A percentile compares a stretch with the other conserved stretches of the same genome.
These are phyloP conservation scores for Endocalyx cinctus DNA, from an alignment of 2,329 filamentous ascomycete genomes.

Conservation along the genomic window DNA sequence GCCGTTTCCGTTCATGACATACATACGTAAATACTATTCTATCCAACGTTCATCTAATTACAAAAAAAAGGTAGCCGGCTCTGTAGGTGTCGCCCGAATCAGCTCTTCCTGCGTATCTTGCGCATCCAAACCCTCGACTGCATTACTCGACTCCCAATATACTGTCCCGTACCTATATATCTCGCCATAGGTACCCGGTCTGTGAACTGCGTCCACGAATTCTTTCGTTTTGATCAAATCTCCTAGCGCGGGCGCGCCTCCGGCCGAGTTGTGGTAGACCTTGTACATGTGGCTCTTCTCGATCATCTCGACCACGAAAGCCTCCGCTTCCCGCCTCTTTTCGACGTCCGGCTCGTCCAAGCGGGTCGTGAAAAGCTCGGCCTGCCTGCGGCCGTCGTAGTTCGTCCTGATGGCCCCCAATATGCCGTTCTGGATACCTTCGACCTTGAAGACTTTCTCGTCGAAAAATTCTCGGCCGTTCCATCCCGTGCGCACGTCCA, in stretches of 20 bases:
- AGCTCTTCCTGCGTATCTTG: slow-evolving; percentile 17
- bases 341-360: slow-evolving; percentile 26
- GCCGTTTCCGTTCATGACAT: too few species aligned
- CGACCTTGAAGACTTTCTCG: slow-evolving; percentile 27
- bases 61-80: too few species aligned
- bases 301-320: slow-evolving; percentile 28
- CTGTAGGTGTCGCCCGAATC: slow-evolving; percentile 19
- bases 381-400: slow-evolving; percentile 23
- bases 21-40: too few species aligned
- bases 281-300: slow-evolving; percentile 33
- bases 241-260: slow-evolving; percentile 24
- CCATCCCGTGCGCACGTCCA: slow-evolving; percentile 25
- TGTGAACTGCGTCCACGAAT: slow-evolving; percentile 23
- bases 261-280: slow-evolving; percentile 31
- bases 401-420: slow-evolving; percentile 27
- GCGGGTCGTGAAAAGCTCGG: slow-evolving; percentile 25
- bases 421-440: slow-evolving; percentile 27
- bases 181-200: slow-evolving; percentile 29
- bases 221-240: slow-evolving; percentile 25
- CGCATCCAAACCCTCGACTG: slow-evolving; percentile 20
- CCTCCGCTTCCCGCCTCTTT: slow-evolving; percentile 22
- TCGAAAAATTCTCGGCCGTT: slow-evolving; percentile 29
- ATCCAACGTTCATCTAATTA: too few species aligned
- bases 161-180: slow-evolving; percentile 31
- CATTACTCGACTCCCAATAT: slow-evolving; percentile 25